Evolutionary conservation across 2,329 filamentous ascomycete species (phyloP).

Genomic region (Aspergillus sp.): DNA sequence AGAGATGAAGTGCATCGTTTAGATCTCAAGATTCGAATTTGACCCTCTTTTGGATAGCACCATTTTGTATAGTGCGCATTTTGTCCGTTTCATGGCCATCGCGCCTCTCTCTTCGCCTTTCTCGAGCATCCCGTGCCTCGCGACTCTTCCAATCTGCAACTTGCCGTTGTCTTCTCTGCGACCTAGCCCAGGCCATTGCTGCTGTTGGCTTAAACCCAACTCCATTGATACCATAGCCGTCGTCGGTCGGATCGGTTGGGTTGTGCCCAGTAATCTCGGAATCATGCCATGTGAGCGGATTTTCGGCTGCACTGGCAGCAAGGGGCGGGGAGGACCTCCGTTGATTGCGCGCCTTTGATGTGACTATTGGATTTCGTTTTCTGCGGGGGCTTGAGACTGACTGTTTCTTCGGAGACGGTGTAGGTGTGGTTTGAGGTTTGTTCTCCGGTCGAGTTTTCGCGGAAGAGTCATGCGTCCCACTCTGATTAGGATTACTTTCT

Average conservation of each 20-base stretch:
- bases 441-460: conserved; percentile 4
- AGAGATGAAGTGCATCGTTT: not conserved
- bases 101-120: conserved; percentile 51
- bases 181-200: conserved; percentile 52
- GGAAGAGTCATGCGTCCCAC: conserved; percentile 7
- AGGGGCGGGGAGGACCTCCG: conserved; percentile 30
- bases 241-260: conserved; percentile 53
- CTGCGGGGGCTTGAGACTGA: conserved; percentile 18
- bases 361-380: conserved; percentile 12
- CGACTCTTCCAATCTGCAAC: conserved; percentile 55
- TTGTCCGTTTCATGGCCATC: conserved; percentile 23
- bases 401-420: conserved; percentile 14
- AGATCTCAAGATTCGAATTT: conserved; percentile 32
- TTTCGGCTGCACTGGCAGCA: conserved; percentile 16
- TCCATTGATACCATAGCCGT: conserved; percentile 61
- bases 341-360: conserved; percentile 20
- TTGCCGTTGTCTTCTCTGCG: conserved; percentile 54
- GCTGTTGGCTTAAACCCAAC: conserved; percentile 60
- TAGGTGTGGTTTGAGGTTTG: conserved; percentile 4
- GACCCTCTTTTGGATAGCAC: conserved; percentile 34
- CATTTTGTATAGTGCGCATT: conserved; percentile 21
- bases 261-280: conserved; percentile 60
- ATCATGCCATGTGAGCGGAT: conserved; percentile 51
- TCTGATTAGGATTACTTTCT: conserved; percentile 5
- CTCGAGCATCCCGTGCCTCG: conserved; percentile 55